A percentile compares a stretch with the other conserved stretches of the same genome.
phyloP scores from a whole-genome alignment of 1,284 basidiomycete genomes.

The Clitocybe nebularis region DNA sequence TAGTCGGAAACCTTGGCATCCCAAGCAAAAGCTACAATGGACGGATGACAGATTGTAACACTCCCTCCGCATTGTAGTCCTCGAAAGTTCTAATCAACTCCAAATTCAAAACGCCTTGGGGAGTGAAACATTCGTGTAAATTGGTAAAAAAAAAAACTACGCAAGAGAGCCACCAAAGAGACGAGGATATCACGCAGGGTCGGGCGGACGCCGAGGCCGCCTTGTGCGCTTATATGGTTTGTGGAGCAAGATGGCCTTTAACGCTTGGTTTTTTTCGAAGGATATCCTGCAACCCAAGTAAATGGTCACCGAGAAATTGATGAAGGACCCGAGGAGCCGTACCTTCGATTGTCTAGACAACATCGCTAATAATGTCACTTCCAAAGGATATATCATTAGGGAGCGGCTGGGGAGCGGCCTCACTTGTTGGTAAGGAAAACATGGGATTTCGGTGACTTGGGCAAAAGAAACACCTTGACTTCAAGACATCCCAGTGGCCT shows the following conservation, averaged over 20 bases:
- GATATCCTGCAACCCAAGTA: constrained; percentile 2
- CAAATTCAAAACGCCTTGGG: too few species aligned
- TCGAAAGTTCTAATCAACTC: constrained; percentile 2
- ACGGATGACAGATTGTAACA: constrained; percentile 5
- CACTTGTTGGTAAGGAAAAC: constrained; percentile 12
- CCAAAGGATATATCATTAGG: not conserved
- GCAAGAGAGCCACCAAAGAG: not conserved
- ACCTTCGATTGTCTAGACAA: constrained; percentile 9
- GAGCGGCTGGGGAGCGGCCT: not conserved
- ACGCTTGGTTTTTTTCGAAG: constrained; percentile 6
- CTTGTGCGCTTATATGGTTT: constrained; percentile 6
- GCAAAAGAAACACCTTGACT: constrained; percentile 6
- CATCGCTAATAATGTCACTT: not conserved
- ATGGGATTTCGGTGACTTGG: constrained; percentile 5
- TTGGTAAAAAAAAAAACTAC: too few species aligned
- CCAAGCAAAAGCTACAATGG: not conserved
- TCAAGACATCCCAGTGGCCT: not conserved
- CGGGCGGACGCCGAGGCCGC: constrained; percentile 7
- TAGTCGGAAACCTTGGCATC: constrained; percentile 9
- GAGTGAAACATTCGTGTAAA: too few species aligned
- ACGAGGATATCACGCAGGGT: constrained; percentile 9
- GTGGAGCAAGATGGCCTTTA: constrained; percentile 1
- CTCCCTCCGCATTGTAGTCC: constrained; percentile 6
- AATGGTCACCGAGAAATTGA: not conserved
- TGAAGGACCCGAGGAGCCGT: constrained; percentile 5